phyloP scores from a whole-genome alignment of 352 stramenopile species.

The Phytopythium kandeliae region DNA sequence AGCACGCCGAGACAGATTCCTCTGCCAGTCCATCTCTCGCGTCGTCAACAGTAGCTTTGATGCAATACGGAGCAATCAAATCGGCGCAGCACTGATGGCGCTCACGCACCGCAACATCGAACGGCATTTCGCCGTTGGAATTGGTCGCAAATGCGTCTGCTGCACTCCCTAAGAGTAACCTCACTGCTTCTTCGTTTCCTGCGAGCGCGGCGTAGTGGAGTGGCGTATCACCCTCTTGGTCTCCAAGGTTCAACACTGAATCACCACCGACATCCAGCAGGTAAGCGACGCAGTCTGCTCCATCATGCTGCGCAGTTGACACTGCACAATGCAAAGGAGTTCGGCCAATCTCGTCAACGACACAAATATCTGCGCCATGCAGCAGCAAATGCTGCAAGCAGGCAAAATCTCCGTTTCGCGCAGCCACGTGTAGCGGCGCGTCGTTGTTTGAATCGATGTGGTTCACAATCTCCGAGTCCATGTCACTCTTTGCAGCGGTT shows the following conservation, averaged over 20 bases:
- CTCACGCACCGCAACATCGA: conserved; percentile 53
- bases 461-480: conserved; percentile 86
- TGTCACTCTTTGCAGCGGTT: conserved; percentile 77
- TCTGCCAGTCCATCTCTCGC: neutral
- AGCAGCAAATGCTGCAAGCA: conserved; percentile 73
- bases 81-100: conserved; percentile 39
- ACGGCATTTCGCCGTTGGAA: conserved; percentile 50
- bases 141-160: conserved; percentile 65
- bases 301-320: conserved; percentile 23
- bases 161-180: conserved; percentile 69
- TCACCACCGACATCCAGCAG: conserved; percentile 80
- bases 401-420: conserved; percentile 55
- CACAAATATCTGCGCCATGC: conserved; percentile 76
- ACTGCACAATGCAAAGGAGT: conserved; percentile 78
- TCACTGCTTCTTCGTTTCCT: conserved; percentile 57
- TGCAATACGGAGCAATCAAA: conserved; percentile 54
- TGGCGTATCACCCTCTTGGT: conserved; percentile 69
- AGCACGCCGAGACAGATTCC: neutral
- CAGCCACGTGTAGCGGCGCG: conserved; percentile 73
- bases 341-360: conserved; percentile 73
- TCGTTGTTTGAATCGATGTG: conserved; percentile 81
- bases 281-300: conserved; percentile 70
- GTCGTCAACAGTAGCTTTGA: neutral
- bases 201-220: conserved; percentile 69
- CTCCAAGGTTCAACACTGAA: conserved; percentile 71